Evolutionary conservation across 768 basidiomycete species (phyloP).

Genomic region (Naganishia vaughanmartiniae): DNA sequence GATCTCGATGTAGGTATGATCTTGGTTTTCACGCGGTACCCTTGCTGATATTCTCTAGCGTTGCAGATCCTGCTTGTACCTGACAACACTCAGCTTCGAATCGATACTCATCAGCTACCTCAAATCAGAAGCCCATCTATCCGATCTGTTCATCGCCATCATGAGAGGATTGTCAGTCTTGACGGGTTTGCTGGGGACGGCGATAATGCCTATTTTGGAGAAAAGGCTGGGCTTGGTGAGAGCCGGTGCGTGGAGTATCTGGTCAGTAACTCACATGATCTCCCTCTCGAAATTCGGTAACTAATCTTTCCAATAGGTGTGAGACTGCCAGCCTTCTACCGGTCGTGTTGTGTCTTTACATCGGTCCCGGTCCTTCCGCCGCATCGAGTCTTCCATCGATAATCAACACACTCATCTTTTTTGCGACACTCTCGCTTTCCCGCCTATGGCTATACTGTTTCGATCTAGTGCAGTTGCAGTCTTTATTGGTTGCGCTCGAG

Average conservation of each 20-base stretch:
- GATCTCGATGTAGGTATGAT: constrained; percentile 35
- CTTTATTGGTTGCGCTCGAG: constrained; percentile 44
- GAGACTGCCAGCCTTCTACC: constrained; percentile 46
- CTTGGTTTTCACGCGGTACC: neutral
- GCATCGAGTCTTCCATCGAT: constrained; percentile 31
- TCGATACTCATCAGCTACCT: constrained; percentile 51
- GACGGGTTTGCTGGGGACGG: constrained; percentile 46
- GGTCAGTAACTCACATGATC: constrained; percentile 31
- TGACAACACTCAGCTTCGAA: constrained; percentile 50
- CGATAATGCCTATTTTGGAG: constrained; percentile 48
- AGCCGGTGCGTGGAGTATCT: constrained; percentile 51
- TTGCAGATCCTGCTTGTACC: constrained; percentile 37
- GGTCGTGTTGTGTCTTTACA: constrained; percentile 44
- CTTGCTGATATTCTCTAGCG: neutral
- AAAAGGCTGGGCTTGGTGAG: constrained; percentile 42
- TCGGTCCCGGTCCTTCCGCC: constrained; percentile 36
- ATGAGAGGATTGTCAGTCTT: constrained; percentile 47
- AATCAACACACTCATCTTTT: constrained; percentile 34
- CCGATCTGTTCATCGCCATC: constrained; percentile 46
- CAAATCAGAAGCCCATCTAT: constrained; percentile 44
- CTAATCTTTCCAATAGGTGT: constrained; percentile 34
- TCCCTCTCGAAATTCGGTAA: neutral
- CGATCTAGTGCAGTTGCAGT: constrained; percentile 50
- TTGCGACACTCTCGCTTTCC: constrained; percentile 42
- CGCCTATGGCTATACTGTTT: constrained; percentile 50